Evolutionary conservation across 768 basidiomycete genomes (phyloP).

Genomic region (Hericium coralloides): DNA sequence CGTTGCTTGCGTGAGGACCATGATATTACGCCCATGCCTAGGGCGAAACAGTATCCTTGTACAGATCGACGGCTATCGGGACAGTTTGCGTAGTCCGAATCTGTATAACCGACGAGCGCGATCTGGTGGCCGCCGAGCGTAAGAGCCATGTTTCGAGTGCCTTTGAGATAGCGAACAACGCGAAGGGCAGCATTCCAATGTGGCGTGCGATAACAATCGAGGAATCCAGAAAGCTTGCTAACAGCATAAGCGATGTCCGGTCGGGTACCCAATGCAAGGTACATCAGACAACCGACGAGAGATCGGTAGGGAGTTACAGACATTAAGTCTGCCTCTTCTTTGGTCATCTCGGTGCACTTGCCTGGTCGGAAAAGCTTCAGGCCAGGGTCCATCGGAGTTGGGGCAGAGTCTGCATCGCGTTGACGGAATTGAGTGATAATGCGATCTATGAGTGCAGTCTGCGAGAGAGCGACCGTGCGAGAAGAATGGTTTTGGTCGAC

Average conservation of each 20-base stretch:
- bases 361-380: conserved; percentile 9
- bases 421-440: conserved; percentile 21
- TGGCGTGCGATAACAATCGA: conserved; percentile 15
- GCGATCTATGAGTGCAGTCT: conserved; percentile 15
- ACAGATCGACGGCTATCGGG: neutral
- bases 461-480: conserved; percentile 19
- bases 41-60: neutral
- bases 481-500: conserved; percentile 17
- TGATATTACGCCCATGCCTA: no score
- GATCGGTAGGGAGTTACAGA: conserved; percentile 9
- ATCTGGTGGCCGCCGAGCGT: conserved; percentile 9
- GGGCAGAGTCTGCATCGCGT: conserved; percentile 22
- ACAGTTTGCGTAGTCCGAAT: neutral
- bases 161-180: conserved; percentile 28
- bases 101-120: neutral
- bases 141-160: conserved; percentile 20
- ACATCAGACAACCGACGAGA: conserved; percentile 21
- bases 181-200: conserved; percentile 32
- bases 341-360: conserved; percentile 1
- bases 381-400: conserved; percentile 25
- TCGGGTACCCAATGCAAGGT: conserved; percentile 6
- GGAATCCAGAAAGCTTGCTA: conserved; percentile 14
- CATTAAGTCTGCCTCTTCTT: neutral
- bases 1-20: no score
- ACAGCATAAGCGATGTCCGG: conserved; percentile 7